Conservation (phyloP, 305 asterid species). For the Rubia tinctorum region DNA sequence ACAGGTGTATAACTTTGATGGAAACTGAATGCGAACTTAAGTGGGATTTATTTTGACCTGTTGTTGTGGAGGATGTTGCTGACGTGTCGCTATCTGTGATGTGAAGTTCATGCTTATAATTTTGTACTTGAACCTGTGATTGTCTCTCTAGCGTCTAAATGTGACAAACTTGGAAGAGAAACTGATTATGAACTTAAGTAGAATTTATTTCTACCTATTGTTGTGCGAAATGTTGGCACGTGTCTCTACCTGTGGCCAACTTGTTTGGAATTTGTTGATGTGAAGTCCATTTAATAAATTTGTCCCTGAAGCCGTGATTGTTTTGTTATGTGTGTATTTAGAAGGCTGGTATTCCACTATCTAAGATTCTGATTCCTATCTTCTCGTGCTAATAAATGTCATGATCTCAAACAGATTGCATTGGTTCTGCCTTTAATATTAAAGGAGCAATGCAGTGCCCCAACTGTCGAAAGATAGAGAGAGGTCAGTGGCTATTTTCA, state of each 20-base stretch:
- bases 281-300: neutral
- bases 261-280: neutral
- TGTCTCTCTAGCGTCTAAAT: neutral
- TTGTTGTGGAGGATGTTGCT: neutral
- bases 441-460: constrained; percentile 96
- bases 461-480: constrained; percentile 86
- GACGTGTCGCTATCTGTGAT: neutral
- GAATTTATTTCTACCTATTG: neutral
- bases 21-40: no score
- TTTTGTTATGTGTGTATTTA: neutral
- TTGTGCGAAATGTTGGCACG: neutral
- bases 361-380: neutral
- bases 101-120: neutral
- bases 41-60: neutral
- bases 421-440: constrained; percentile 48
- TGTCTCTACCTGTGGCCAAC: neutral
- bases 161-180: neutral
- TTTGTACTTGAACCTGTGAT: neutral
- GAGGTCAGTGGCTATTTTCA: constrained; percentile 87
- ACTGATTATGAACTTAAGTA: neutral
- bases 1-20: neutral
- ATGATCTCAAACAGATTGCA: constrained; percentile 25
- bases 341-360: neutral
- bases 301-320: neutral
- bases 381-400: constrained; percentile 10